Base-by-base conservation (phyloP, 208 protist species). In the Trypanosoma vivax region DNA sequence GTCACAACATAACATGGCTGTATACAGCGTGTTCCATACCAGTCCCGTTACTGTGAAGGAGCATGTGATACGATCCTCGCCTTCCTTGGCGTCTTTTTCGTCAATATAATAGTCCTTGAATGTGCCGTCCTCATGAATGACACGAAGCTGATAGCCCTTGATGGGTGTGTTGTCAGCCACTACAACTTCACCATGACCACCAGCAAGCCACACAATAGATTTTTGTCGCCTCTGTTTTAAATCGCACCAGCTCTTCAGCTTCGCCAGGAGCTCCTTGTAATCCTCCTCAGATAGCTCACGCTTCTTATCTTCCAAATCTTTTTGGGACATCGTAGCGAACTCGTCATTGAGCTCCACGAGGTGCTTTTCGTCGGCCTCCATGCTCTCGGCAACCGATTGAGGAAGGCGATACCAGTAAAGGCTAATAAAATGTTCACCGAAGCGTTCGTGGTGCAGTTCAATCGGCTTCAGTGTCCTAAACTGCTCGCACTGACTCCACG, bases 391-490 rank as follows among this genome's bases (percentile, higher is more conserved):
- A 35, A 60, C 37, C 5, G 27, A 47, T 10, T 47, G 50, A 9
- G 73, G 54, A 23, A 65, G 48, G 45, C 90, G 83, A 55, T 87
- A 75, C 87, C 90, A 96, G 52, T 80, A 92, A 18, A 96, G 66
- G 59, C 90, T 91, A 47, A 94, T 90, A 70, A 90, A 96, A 53
- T 94, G 84, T 59, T 96, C 90, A 31, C 85, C 84, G 60, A 94
- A 92, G 38, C 85, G 77, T 53, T 63, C 73, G 45, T 96, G 84
- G 31, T 70, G 65, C 7, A 96, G 81, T 54, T 73, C 60, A 24
- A 96, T 71, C 3, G 71, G 58, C 2, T 66, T 40, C 38, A 96
- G 68, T 14, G 87, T 94, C 35, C 46, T 45, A n/a, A 93, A 60
- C 10, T 38, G 7, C 18, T 51, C 60, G 2, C 34, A 50, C 27